A percentile compares a stretch with the other conserved stretches of the same genome.
Conservation (phyloP, 768 basidiomycete species). For the Leccinum disarticulatum region DNA sequence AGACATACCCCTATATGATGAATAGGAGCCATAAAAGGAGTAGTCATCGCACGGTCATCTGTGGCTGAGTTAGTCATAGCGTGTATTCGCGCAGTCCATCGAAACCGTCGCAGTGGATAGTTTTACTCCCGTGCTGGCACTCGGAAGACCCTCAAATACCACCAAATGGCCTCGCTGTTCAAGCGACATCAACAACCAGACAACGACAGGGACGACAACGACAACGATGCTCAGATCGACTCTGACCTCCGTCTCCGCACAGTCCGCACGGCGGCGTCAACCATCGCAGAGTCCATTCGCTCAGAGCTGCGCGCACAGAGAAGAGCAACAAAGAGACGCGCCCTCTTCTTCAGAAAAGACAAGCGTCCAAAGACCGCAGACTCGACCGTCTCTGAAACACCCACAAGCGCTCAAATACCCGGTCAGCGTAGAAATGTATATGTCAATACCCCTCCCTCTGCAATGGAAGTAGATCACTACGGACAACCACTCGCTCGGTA, state of each 20-base stretch:
- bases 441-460: conserved; percentile 69
- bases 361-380: conserved; percentile 39
- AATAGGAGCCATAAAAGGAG: too few relatives aligned
- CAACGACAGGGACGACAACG: conserved; percentile 36
- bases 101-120: too few relatives aligned
- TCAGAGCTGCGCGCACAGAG: conserved; percentile 70
- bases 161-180: neutral
- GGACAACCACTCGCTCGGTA: conserved; percentile 84
- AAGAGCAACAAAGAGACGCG: conserved; percentile 49
- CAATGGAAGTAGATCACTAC: conserved; percentile 60
- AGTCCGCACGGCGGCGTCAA: conserved; percentile 90
- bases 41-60: too few relatives aligned
- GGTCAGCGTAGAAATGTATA: conserved; percentile 74
- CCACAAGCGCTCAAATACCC: conserved; percentile 34
- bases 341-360: conserved; percentile 60
- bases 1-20: too few relatives aligned
- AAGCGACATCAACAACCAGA: conserved; percentile 19
- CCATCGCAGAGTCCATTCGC: conserved; percentile 82
- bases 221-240: conserved; percentile 71
- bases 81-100: too few relatives aligned
- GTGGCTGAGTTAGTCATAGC: too few relatives aligned
- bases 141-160: neutral
- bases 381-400: conserved; percentile 28
- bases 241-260: conserved; percentile 85
- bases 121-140: conserved; percentile 39